These are phyloP conservation scores for Amauroascus niger DNA, from an alignment of 2,329 filamentous ascomycete species.

Conservation along the genomic window DNA sequence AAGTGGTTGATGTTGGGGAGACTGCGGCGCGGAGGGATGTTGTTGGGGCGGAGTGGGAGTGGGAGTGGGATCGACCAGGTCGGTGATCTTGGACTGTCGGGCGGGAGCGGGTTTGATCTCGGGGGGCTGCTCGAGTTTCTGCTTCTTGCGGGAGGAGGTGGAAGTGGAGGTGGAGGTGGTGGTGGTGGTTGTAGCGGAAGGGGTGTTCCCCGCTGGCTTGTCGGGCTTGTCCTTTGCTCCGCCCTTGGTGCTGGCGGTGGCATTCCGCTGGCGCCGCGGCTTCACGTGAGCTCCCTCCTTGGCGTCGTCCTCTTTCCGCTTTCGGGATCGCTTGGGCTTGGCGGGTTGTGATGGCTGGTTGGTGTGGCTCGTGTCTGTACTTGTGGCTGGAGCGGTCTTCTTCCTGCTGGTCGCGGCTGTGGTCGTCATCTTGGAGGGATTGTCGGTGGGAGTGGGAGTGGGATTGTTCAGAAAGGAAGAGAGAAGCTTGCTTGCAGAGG, in stretches of 20 bases:
- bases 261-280: constrained; percentile 13
- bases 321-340: constrained; percentile 26
- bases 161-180: too few species aligned
- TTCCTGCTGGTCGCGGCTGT: constrained; percentile 10
- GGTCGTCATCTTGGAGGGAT: background rate
- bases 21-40: constrained; percentile 14
- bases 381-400: constrained; percentile 13
- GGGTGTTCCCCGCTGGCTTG: constrained; percentile 30
- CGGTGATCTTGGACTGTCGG: constrained; percentile 35
- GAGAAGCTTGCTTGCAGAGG: background rate
- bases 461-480: background rate
- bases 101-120: constrained; percentile 19
- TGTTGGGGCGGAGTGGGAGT: constrained; percentile 3
- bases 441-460: background rate
- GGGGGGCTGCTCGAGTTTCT: constrained; percentile 32
- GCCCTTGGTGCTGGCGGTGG: constrained; percentile 18
- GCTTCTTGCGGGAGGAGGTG: constrained; percentile 36
- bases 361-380: constrained; percentile 10
- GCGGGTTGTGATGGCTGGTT: constrained; percentile 15
- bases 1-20: background rate
- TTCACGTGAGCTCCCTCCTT: constrained; percentile 14
- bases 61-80: constrained; percentile 26
- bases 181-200: too few species aligned
- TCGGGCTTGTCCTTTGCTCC: constrained; percentile 16
- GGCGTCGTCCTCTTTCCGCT: constrained; percentile 34